Base-by-base conservation (phyloP, 371 early-diverging fungal species). In the Racocetra persica region DNA sequence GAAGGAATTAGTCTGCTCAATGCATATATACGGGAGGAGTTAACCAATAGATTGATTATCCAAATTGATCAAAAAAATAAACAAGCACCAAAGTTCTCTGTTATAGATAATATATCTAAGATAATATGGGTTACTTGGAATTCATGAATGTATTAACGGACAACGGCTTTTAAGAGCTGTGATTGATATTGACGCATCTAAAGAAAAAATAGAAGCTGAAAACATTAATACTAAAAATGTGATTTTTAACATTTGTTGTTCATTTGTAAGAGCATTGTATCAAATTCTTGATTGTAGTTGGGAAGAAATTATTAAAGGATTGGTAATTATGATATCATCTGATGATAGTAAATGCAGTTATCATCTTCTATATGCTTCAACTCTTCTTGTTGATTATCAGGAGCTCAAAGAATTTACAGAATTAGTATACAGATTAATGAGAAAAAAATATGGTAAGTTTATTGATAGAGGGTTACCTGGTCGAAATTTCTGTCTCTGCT, bases 111-210 rank as follows among this genome's bases (percentile, higher is more conserved):
- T 59, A 75, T 75, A 20, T 75, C 75, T 2, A 60, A 75, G 59
- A 60, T 75, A n/a, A 32, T 75, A 75, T 60, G 38, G 75, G 1
- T 0, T 60, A 7, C 75, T 60, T 75, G 75, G 38, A 28, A 41
- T 75, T n/a, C 60, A 75, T 59, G 75, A 75, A 75, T 75, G 75
- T 75, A 75, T 75, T 75, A 75, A 75, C 36, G 60, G 75, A 1
- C 75, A 75, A 75, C 2, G 41, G 28, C 62, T 41, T 59, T 59
- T 75, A 60, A 75, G 75, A 75, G 38, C 75, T 38, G 60, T 75
- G n/a, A 75, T 75, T 36, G 60, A 75, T 59, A 75, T 75, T 0
- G 60, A 75, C 20, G 75, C 75, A 0, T 60, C 60, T 5, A 0
- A 24, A 38, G 75, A 60, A 60, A 11, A 75, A 16, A 75, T 75